These are phyloP conservation scores for Penicillium corylophilum DNA, from an alignment of 2,329 filamentous ascomycete genomes.

Conservation along the genomic window DNA sequence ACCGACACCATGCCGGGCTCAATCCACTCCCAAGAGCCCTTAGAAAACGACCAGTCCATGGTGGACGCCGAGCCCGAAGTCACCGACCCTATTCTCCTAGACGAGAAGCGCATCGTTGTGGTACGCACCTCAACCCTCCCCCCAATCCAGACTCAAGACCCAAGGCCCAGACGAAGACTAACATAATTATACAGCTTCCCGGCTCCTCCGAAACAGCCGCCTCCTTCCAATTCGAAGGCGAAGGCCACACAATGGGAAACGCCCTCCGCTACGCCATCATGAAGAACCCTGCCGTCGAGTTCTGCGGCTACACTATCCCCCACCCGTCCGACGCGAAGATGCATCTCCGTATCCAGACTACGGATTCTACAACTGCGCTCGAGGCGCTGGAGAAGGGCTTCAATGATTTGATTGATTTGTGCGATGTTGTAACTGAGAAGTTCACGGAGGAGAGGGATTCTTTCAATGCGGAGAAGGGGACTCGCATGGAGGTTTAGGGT, in stretches of 20 bases:
- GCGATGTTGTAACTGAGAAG: slow-evolving; percentile 89
- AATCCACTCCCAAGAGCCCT: slow-evolving; percentile 34
- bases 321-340: slow-evolving; percentile 95
- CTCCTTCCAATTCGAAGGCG: slow-evolving; percentile 89
- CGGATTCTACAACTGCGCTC: slow-evolving; percentile 80
- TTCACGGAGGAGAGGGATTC: slow-evolving; percentile 69
- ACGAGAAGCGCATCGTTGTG: slow-evolving; percentile 60
- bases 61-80: slow-evolving; percentile 30
- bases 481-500: slow-evolving; percentile 34
- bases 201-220: slow-evolving; percentile 82
- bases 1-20: slow-evolving; percentile 37
- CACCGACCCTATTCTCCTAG: slow-evolving; percentile 22
- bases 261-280: slow-evolving; percentile 92
- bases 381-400: slow-evolving; percentile 89
- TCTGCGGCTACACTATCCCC: slow-evolving; percentile 96
- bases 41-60: slow-evolving; percentile 44
- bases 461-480: slow-evolving; percentile 48
- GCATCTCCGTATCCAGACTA: slow-evolving; percentile 97
- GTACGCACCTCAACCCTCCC: slow-evolving; percentile 42
- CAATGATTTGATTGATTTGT: slow-evolving; percentile 82
- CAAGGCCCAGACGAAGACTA: not conserved
- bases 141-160: no score
- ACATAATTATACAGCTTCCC: slow-evolving; percentile 60
- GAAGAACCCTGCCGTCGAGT: slow-evolving; percentile 98
- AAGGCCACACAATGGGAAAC: slow-evolving; percentile 95